Percentiles rank a stretch among this genome's conserved stretches.
phyloP scores from a whole-genome alignment of 108 stramenopile genomes.

The Pseudonitzschia multistriata region DNA sequence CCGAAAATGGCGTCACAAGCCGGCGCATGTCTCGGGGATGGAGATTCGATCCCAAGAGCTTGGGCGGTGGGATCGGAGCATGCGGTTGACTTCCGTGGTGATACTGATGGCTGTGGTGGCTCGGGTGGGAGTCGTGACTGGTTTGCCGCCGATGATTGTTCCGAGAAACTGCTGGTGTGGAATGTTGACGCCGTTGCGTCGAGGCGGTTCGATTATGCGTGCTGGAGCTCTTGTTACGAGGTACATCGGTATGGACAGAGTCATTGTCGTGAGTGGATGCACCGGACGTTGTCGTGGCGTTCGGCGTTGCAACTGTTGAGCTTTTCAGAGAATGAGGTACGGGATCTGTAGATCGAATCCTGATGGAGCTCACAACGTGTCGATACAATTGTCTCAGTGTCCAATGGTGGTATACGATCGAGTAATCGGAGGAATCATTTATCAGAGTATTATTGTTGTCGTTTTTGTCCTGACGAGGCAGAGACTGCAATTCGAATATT shows the following conservation, averaged over 20 bases:
- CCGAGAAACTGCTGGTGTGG: neutral
- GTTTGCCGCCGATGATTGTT: neutral
- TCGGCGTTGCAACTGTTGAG: neutral
- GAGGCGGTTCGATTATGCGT: neutral
- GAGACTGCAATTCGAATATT: neutral
- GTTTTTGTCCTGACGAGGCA: neutral
- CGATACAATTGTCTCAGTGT: slow-evolving; percentile 1
- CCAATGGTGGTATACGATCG: slow-evolving; percentile 5
- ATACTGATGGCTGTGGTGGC: neutral
- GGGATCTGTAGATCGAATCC: neutral
- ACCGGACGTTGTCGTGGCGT: neutral
- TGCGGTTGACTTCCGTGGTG: neutral
- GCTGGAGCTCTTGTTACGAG: too few relatives aligned
- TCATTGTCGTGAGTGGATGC: too few relatives aligned
- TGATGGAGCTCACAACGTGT: slow-evolving; percentile 11
- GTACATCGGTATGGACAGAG: too few relatives aligned
- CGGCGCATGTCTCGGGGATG: slow-evolving; percentile 90
- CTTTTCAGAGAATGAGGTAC: too few relatives aligned
- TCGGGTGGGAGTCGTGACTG: neutral
- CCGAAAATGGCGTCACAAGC: slow-evolving; percentile 87
- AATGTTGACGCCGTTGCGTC: neutral
- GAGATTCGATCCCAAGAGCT: slow-evolving; percentile 81
- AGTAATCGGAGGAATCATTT: neutral
- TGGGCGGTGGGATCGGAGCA: slow-evolving; percentile 11
- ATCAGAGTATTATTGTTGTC: neutral